These are phyloP conservation scores for Patellifolia procumbens DNA, from an alignment of 179 eudicot genomes.

Conservation along the genomic window DNA sequence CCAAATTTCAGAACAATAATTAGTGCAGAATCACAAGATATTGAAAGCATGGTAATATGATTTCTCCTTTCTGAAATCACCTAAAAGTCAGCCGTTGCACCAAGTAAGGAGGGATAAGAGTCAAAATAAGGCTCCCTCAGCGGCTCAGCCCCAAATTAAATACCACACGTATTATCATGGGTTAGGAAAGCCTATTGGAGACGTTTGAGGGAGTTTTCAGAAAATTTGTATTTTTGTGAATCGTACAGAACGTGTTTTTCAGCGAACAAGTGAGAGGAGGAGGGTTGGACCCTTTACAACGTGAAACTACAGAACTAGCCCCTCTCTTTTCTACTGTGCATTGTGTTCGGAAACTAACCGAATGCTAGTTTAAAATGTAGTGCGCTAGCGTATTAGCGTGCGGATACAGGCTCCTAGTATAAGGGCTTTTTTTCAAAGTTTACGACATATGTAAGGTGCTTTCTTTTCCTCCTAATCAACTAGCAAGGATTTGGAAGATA, in stretches of 20 bases:
- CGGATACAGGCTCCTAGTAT: background rate
- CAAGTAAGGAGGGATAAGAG: background rate
- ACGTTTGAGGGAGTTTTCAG: background rate
- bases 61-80: background rate
- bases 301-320: too few relatives aligned
- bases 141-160: background rate
- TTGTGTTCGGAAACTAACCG: too few relatives aligned
- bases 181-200: background rate
- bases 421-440: background rate
- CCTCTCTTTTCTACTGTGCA: too few relatives aligned
- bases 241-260: background rate
- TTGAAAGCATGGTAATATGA: background rate
- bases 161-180: background rate
- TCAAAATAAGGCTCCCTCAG: background rate
- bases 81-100: background rate
- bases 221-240: background rate
- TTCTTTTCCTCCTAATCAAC: background rate
- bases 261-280: too few relatives aligned
- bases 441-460: background rate
- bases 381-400: background rate
- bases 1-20: background rate
- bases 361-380: background rate
- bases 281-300: too few relatives aligned
- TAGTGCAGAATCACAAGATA: background rate
- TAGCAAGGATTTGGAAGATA: too few relatives aligned